These are phyloP conservation scores for Apiospora hydei DNA, from an alignment of 2,329 filamentous ascomycete species.

Conservation along the genomic window DNA sequence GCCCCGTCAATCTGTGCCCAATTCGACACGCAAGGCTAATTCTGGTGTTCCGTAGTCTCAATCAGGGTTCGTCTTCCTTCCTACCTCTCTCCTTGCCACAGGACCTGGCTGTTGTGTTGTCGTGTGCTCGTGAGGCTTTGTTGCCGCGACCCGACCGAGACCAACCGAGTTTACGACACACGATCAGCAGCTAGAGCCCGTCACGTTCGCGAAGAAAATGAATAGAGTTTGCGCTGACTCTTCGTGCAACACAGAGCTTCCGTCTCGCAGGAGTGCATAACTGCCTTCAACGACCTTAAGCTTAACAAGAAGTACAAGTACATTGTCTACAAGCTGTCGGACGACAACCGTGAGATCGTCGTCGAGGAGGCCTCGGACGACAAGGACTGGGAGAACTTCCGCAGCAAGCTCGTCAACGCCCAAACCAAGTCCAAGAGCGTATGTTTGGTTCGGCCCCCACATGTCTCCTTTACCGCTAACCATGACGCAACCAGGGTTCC, in stretches of 20 bases:
- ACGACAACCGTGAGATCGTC: slow-evolving; percentile 83
- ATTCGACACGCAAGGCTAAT: slow-evolving; percentile 13
- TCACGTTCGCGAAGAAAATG: background rate
- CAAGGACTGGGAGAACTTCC: slow-evolving; percentile 75
- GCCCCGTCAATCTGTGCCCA: background rate
- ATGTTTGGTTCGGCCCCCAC: slow-evolving; percentile 39
- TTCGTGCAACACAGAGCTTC: slow-evolving; percentile 64
- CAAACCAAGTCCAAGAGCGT: slow-evolving; percentile 76
- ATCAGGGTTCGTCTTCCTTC: slow-evolving; percentile 65
- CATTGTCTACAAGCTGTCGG: slow-evolving; percentile 88
- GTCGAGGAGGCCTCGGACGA: slow-evolving; percentile 76
- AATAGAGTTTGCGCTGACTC: slow-evolving; percentile 18
- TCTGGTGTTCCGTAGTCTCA: slow-evolving; percentile 60
- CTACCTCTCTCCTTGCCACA: background rate
- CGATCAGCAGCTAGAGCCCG: background rate
- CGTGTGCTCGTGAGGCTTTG: slow-evolving; percentile 12
- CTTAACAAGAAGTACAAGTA: slow-evolving; percentile 82
- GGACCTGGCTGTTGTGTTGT: background rate
- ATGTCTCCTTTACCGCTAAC: slow-evolving; percentile 44
- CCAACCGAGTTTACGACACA: background rate
- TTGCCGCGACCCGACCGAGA: background rate
- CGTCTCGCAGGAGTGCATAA: slow-evolving; percentile 75
- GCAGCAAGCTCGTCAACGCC: slow-evolving; percentile 76
- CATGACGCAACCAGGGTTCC: slow-evolving; percentile 53
- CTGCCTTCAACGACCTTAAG: slow-evolving; percentile 82